A percentile compares a stretch with the other conserved stretches of the same genome.
Conservation (phyloP, 352 stramenopile species). For the Blastocystis sp. region DNA sequence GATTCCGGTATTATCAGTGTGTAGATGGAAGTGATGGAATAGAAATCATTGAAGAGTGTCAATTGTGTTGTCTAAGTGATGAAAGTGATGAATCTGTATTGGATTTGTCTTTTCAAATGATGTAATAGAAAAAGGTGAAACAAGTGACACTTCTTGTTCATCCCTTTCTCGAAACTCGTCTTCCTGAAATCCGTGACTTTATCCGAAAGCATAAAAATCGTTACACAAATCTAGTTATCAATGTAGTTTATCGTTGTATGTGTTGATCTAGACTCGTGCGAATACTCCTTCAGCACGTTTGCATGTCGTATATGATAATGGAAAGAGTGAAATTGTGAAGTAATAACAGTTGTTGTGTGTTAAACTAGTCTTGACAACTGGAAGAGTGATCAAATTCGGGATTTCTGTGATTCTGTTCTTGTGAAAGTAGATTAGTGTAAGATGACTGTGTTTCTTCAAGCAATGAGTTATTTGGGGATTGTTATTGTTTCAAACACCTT, state of each 20-base stretch:
- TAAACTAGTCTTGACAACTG: neutral
- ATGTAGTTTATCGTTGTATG: neutral
- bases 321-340: conserved; percentile 16
- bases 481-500: no score
- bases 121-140: conserved; percentile 15
- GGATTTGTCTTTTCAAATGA: neutral
- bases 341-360: neutral
- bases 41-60: conserved; percentile 26
- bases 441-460: neutral
- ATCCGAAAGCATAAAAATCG: neutral
- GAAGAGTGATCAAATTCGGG: neutral
- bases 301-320: neutral
- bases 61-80: conserved; percentile 4
- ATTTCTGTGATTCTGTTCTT: conserved; percentile 40
- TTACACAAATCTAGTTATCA: neutral
- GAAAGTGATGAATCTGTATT: neutral
- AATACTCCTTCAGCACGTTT: conserved; percentile 3
- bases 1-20: neutral
- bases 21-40: neutral
- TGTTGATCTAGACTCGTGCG: neutral
- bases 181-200: conserved; percentile 4
- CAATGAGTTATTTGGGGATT: no score
- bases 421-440: neutral
- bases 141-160: neutral
- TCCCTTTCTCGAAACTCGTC: neutral